A percentile compares a stretch with the other conserved stretches of the same genome.
phyloP scores from a whole-genome alignment of 1,139 yeast genomes.

The Geotrichum klebahnii region DNA sequence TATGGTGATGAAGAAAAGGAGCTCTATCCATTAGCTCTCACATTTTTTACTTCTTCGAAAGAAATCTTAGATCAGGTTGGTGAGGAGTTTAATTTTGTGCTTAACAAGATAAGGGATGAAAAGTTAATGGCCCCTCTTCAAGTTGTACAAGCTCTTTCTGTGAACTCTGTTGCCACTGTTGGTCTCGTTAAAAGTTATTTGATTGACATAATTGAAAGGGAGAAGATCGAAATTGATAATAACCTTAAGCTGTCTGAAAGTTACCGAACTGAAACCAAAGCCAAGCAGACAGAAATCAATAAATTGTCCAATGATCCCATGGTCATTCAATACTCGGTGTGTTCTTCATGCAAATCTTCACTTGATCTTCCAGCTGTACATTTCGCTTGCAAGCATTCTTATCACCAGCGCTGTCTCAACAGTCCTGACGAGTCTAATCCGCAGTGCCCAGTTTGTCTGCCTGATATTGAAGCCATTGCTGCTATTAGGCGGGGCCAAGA shows the following conservation, averaged over 20 bases:
- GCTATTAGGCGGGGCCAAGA: constrained; percentile 59
- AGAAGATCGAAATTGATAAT: constrained; percentile 62
- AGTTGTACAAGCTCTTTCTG: constrained; percentile 62
- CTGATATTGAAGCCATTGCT: constrained; percentile 62
- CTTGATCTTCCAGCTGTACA: constrained; percentile 79
- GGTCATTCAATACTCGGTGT: constrained; percentile 62
- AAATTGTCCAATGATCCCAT: constrained; percentile 54
- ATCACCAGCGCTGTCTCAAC: constrained; percentile 74
- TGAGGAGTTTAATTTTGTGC: constrained; percentile 48
- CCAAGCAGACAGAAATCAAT: constrained; percentile 51
- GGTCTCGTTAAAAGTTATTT: constrained; percentile 72
- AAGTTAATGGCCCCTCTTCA: constrained; percentile 71
- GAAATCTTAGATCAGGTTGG: constrained; percentile 53
- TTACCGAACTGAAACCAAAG: constrained; percentile 63
- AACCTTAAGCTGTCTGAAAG: constrained; percentile 64
- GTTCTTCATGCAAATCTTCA: constrained; percentile 64
- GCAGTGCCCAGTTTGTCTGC: constrained; percentile 69
- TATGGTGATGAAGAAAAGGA: constrained; percentile 63
- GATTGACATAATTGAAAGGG: constrained; percentile 56
- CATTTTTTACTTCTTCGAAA: constrained; percentile 59
- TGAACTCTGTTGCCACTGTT: constrained; percentile 62
- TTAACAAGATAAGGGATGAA: constrained; percentile 51
- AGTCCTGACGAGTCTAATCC: constrained; percentile 30
- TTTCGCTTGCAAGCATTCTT: constrained; percentile 83
- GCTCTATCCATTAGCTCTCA: constrained; percentile 61